Evolutionary conservation across 2,329 filamentous ascomycete genomes (phyloP).

Genomic region (Lasiodiplodia theobromae): DNA sequence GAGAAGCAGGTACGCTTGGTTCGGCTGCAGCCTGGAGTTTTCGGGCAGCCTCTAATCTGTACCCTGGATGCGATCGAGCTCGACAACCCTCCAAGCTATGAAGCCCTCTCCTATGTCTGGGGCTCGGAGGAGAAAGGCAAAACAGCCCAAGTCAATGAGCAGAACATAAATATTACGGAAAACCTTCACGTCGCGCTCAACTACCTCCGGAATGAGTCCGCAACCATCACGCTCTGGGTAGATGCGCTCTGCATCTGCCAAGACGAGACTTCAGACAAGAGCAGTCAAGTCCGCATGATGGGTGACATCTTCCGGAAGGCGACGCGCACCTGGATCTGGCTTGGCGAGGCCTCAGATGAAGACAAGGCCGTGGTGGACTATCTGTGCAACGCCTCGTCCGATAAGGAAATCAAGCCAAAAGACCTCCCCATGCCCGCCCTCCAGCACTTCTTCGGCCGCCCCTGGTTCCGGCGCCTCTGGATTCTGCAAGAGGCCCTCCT

Average conservation of each 20-base stretch:
- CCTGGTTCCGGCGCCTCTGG: conserved; percentile 33
- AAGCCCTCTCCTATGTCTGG: not conserved
- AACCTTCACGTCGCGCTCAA: not conserved
- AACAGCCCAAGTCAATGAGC: not conserved
- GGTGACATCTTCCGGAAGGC: conserved; percentile 1
- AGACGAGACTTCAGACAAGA: not conserved
- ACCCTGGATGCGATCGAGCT: not conserved
- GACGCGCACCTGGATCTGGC: not conserved
- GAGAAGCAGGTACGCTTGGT: not conserved
- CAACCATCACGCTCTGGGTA: not conserved
- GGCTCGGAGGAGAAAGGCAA: not conserved
- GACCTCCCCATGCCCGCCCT: not conserved
- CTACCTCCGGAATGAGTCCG: not conserved
- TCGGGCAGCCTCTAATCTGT: not conserved
- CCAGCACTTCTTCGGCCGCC: conserved; percentile 28
- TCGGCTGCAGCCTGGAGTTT: not conserved
- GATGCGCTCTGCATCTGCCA: not conserved
- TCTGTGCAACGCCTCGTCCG: not conserved
- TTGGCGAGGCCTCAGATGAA: not conserved
- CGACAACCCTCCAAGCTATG: not conserved
- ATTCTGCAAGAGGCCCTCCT: conserved; percentile 32
- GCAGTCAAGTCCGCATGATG: not conserved
- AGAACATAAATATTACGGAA: not conserved
- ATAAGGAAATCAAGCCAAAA: no score
- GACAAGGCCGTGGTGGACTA: not conserved